Conservation (phyloP, 2,329 filamentous ascomycete genomes). For the Lachnellula subtilissima region DNA sequence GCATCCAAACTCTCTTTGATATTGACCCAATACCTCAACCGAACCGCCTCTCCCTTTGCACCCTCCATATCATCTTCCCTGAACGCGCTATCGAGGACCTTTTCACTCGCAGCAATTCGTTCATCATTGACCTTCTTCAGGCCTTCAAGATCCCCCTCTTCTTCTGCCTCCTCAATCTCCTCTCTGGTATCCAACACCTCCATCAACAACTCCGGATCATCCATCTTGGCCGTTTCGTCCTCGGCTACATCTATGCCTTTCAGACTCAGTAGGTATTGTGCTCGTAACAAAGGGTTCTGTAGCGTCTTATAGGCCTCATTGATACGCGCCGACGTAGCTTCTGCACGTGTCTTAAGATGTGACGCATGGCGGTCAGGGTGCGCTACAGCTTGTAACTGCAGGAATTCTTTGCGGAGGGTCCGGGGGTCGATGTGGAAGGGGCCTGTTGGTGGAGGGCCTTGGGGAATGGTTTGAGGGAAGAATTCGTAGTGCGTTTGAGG, state of each 20-base stretch:
- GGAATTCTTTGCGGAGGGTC: constrained; percentile 76
- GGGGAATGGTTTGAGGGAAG: constrained; percentile 74
- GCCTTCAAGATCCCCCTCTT: constrained; percentile 57
- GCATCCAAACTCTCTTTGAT: constrained; percentile 73
- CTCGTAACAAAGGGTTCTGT: constrained; percentile 68
- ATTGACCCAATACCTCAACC: constrained; percentile 86
- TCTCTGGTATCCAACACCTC: constrained; percentile 77
- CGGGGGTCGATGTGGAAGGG: constrained; percentile 69
- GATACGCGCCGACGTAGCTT: constrained; percentile 74
- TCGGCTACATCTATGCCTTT: constrained; percentile 72
- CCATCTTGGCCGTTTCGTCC: constrained; percentile 69
- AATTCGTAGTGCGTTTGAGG: constrained; percentile 72
- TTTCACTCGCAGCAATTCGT: constrained; percentile 61
- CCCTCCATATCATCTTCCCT: constrained; percentile 56
- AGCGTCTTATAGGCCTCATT: constrained; percentile 92
- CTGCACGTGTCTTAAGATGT: constrained; percentile 55
- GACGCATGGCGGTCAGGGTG: constrained; percentile 62
- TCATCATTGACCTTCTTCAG: constrained; percentile 62
- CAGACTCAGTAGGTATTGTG: constrained; percentile 77
- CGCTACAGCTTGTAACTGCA: constrained; percentile 71
- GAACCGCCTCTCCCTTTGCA: constrained; percentile 69
- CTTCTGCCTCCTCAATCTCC: constrained; percentile 64
- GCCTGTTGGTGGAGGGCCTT: constrained; percentile 71
- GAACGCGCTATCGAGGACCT: constrained; percentile 60
- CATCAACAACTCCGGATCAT: constrained; percentile 66